Conservation (phyloP, 805 yeast species). For the Candida schatavii region DNA sequence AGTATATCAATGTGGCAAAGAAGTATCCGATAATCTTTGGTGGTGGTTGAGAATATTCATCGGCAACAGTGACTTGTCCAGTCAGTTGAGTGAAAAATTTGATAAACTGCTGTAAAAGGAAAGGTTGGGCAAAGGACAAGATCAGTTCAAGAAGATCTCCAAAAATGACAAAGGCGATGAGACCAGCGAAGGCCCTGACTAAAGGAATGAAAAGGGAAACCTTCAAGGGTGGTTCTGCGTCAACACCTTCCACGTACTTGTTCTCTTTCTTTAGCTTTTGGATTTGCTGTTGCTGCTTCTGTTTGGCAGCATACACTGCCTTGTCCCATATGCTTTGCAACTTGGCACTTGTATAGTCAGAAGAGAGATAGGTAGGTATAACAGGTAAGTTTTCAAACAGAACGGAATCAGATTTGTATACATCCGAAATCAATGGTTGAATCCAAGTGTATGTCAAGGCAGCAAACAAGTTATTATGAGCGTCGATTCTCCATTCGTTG, state of each 20-base stretch:
- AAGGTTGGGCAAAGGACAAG: constrained; percentile 20
- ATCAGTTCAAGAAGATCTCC: constrained; percentile 19
- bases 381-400: constrained; percentile 63
- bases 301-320: constrained; percentile 3
- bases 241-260: neutral
- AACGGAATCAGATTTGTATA: constrained; percentile 22
- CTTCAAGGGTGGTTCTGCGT: neutral
- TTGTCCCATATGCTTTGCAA: constrained; percentile 57
- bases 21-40: constrained; percentile 15
- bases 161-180: constrained; percentile 1
- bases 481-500: constrained; percentile 23
- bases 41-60: constrained; percentile 8
- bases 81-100: constrained; percentile 14
- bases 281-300: neutral
- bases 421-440: constrained; percentile 22
- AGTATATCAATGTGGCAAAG: constrained; percentile 15
- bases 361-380: constrained; percentile 58
- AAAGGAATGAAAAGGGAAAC: constrained; percentile 4
- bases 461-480: constrained; percentile 20
- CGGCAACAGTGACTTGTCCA: constrained; percentile 3
- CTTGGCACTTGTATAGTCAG: constrained; percentile 44
- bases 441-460: constrained; percentile 25
- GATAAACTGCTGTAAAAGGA: constrained; percentile 22
- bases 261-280: neutral
- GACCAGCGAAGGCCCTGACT: neutral